phyloP scores from a whole-genome alignment of 1,139 yeast species.

The Waltiozyma sp. region DNA sequence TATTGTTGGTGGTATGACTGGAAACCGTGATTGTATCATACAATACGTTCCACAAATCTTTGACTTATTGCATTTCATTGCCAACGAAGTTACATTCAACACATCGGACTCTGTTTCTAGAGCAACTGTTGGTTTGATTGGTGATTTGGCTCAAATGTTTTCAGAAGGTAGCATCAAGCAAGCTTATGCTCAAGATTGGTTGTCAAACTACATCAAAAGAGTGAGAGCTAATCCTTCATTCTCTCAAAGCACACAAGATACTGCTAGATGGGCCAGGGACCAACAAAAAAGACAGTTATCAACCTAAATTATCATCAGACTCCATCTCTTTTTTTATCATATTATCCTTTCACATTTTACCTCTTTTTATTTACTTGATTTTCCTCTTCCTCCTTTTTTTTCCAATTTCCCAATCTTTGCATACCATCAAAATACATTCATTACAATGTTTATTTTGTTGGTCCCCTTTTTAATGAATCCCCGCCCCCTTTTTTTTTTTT shows the following conservation, averaged over 20 bases:
- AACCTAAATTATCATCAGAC: background rate
- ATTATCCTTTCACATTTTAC: constrained; percentile 5
- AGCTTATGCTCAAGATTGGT: constrained; percentile 64
- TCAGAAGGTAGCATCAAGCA: constrained; percentile 63
- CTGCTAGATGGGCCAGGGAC: constrained; percentile 95
- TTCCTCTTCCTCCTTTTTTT: constrained; percentile 4
- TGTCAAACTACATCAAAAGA: constrained; percentile 61
- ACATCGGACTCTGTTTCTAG: constrained; percentile 59
- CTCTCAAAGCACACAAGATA: constrained; percentile 61
- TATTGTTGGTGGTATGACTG: constrained; percentile 76
- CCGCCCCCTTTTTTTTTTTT: background rate
- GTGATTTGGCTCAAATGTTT: constrained; percentile 85
- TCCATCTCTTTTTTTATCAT: constrained; percentile 4
- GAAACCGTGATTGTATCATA: constrained; percentile 51
- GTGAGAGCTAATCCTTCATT: constrained; percentile 57
- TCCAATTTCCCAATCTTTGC: constrained; percentile 1
- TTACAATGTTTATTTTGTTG: background rate
- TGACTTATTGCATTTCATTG: constrained; percentile 50
- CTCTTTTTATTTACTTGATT: constrained; percentile 7
- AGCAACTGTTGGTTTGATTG: constrained; percentile 78
- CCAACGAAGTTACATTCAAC: constrained; percentile 47
- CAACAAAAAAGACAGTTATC: constrained; percentile 31
- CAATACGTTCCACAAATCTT: constrained; percentile 64
- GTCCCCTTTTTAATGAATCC: background rate
- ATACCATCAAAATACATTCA: background rate